Evolutionary conservation across 768 basidiomycete genomes (phyloP).

Genomic region (Leccinum uliginosum): DNA sequence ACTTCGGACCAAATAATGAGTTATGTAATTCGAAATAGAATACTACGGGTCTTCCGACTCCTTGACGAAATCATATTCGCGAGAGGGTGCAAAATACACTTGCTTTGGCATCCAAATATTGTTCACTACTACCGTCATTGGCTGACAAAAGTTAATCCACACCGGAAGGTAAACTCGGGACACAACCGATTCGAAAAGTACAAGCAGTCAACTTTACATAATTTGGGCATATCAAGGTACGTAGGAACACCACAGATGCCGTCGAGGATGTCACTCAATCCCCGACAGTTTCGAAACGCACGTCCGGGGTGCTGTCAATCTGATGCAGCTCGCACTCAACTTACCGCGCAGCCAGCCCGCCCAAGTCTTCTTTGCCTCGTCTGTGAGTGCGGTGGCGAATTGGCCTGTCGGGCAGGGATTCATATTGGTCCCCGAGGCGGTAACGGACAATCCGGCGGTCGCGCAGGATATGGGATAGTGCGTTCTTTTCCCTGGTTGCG

Average conservation of each 20-base stretch:
- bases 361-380: constrained; percentile 50
- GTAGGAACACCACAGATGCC: neutral
- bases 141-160: too few relatives aligned
- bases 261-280: neutral
- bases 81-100: too few relatives aligned
- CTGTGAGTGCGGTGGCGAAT: constrained; percentile 33
- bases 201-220: constrained; percentile 58
- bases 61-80: too few relatives aligned
- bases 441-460: constrained; percentile 21
- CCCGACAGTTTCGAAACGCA: constrained; percentile 38
- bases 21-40: too few relatives aligned
- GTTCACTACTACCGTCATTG: too few relatives aligned
- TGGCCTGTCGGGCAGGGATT: constrained; percentile 13
- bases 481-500: constrained; percentile 4
- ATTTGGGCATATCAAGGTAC: constrained; percentile 31
- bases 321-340: constrained; percentile 44
- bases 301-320: constrained; percentile 45
- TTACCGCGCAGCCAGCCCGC: constrained; percentile 32
- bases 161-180: too few relatives aligned
- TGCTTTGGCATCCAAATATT: too few relatives aligned
- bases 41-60: too few relatives aligned
- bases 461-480: constrained; percentile 34
- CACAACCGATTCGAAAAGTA: too few relatives aligned
- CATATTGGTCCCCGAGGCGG: constrained; percentile 20
- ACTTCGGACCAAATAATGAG: too few relatives aligned